Percentiles rank a stretch among this genome's conserved stretches.
These are phyloP conservation scores for Stephanodiscus triporus DNA, from an alignment of 108 stramenopile genomes.

Conservation along the genomic window DNA sequence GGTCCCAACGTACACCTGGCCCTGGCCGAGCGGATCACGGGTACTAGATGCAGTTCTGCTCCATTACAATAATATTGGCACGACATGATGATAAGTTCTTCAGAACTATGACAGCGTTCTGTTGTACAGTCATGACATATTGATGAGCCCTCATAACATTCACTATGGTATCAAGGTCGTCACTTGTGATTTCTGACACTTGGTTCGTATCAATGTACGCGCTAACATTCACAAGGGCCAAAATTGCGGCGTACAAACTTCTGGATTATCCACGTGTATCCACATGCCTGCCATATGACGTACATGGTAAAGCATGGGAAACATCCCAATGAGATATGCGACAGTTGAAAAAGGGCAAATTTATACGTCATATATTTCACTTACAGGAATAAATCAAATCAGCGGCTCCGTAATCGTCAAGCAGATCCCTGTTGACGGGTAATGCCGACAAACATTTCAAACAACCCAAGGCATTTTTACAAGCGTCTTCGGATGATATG, in stretches of 20 bases:
- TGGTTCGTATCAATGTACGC: slow-evolving; percentile 27
- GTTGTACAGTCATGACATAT: slow-evolving; percentile 23
- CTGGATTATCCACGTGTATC: slow-evolving; percentile 25
- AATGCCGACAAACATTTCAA: slow-evolving; percentile 24
- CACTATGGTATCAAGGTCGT: slow-evolving; percentile 29
- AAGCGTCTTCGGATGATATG: slow-evolving; percentile 16
- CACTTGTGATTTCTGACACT: slow-evolving; percentile 27
- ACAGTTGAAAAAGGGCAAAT: not conserved
- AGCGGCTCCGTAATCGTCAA: slow-evolving; percentile 26
- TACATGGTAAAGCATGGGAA: not conserved
- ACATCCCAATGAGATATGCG: not conserved
- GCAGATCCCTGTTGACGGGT: slow-evolving; percentile 11
- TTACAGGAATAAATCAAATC: slow-evolving; percentile 32
- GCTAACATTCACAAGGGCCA: slow-evolving; percentile 34
- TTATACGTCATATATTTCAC: not conserved
- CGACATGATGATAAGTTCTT: slow-evolving; percentile 39
- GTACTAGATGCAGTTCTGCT: slow-evolving; percentile 21
- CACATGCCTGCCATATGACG: slow-evolving; percentile 15
- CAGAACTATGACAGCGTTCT: slow-evolving; percentile 32
- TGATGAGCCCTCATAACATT: slow-evolving; percentile 33
- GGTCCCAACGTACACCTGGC: slow-evolving; percentile 24
- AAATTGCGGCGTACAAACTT: slow-evolving; percentile 15
- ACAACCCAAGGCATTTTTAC: slow-evolving; percentile 24
- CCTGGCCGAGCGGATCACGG: slow-evolving; percentile 26
- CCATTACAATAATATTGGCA: slow-evolving; percentile 22